A percentile compares a stretch with the other conserved stretches of the same genome.
Conservation (phyloP, 495 filamentous ascomycete species). For the Aspergillus bridgeri region DNA sequence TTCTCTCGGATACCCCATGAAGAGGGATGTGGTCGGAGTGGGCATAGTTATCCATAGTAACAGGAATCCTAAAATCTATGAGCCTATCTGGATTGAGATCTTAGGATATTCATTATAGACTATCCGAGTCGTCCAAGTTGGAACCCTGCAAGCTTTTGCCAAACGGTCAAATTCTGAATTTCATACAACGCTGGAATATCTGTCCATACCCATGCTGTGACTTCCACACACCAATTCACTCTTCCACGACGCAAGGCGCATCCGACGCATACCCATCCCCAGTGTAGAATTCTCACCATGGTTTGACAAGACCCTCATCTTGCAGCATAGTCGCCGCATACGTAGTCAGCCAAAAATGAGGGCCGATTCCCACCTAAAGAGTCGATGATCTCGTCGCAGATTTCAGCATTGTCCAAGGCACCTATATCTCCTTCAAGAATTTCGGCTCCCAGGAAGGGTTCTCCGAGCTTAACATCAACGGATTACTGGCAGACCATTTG, state of each 20-base stretch:
- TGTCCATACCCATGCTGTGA: constrained; percentile 36
- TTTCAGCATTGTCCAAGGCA: constrained; percentile 43
- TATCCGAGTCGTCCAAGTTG: too few relatives aligned
- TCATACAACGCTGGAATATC: constrained; percentile 45
- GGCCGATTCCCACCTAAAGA: too few relatives aligned
- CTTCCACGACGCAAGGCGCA: constrained; percentile 33
- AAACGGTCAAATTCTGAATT: constrained; percentile 40
- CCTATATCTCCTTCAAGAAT: constrained; percentile 50
- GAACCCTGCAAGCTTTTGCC: too few relatives aligned
- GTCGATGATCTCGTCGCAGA: constrained; percentile 37
- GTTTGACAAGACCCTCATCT: constrained; percentile 31
- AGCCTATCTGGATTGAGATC: too few relatives aligned
- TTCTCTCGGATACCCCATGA: too few relatives aligned
- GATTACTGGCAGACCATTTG: constrained; percentile 48
- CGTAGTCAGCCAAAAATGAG: constrained; percentile 46
- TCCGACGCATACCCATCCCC: constrained; percentile 31
- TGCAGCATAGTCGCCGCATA: constrained; percentile 25
- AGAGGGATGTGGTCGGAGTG: too few relatives aligned
- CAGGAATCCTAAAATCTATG: too few relatives aligned
- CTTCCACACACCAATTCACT: constrained; percentile 29
- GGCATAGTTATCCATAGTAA: too few relatives aligned
- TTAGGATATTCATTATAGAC: too few relatives aligned
- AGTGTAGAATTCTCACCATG: constrained; percentile 42
- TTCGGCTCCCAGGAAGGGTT: constrained; percentile 46
- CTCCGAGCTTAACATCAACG: constrained; percentile 47